Percentiles rank a stretch among this genome's conserved stretches.
Evolutionary conservation across 371 early-diverging fungal genomes (phyloP).

Genomic region (Mortierella sp.): DNA sequence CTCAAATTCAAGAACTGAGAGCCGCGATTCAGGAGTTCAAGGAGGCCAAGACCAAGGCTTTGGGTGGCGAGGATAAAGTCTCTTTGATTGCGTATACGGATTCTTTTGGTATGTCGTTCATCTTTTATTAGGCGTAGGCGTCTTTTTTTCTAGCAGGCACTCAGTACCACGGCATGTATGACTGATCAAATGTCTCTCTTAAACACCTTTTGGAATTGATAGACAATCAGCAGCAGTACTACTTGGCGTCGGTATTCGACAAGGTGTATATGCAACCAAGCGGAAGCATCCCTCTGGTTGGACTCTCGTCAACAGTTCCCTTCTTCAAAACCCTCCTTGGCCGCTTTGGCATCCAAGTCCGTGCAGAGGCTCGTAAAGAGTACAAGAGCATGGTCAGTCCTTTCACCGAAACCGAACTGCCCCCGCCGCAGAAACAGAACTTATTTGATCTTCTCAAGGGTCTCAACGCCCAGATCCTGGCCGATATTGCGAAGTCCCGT

Average conservation of each 20-base stretch:
- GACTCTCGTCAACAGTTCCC: slow-evolving; percentile 60
- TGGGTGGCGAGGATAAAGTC: slow-evolving; percentile 60
- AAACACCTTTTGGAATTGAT: neutral
- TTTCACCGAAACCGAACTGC: slow-evolving; percentile 63
- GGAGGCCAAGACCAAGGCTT: slow-evolving; percentile 62
- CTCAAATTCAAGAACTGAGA: slow-evolving; percentile 71
- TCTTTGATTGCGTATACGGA: slow-evolving; percentile 64
- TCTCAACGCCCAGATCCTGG: slow-evolving; percentile 62
- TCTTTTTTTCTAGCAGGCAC: too few species aligned
- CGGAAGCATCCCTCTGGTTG: slow-evolving; percentile 67
- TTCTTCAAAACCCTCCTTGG: slow-evolving; percentile 67
- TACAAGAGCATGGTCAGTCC: slow-evolving; percentile 67
- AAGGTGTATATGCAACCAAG: slow-evolving; percentile 70
- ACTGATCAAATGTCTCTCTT: neutral
- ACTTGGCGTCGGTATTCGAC: slow-evolving; percentile 71
- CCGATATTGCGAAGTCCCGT: slow-evolving; percentile 62
- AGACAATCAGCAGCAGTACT: slow-evolving; percentile 69
- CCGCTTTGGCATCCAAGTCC: slow-evolving; percentile 64
- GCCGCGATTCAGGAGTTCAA: slow-evolving; percentile 62
- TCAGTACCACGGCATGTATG: too few species aligned
- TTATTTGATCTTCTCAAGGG: slow-evolving; percentile 59
- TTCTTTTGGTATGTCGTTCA: slow-evolving; percentile 56
- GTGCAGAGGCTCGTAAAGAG: slow-evolving; percentile 63
- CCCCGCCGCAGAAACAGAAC: slow-evolving; percentile 66
- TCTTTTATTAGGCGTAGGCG: neutral